These are phyloP conservation scores for Basipetospora chlamydospora DNA, from an alignment of 2,329 filamentous ascomycete species.

Conservation along the genomic window DNA sequence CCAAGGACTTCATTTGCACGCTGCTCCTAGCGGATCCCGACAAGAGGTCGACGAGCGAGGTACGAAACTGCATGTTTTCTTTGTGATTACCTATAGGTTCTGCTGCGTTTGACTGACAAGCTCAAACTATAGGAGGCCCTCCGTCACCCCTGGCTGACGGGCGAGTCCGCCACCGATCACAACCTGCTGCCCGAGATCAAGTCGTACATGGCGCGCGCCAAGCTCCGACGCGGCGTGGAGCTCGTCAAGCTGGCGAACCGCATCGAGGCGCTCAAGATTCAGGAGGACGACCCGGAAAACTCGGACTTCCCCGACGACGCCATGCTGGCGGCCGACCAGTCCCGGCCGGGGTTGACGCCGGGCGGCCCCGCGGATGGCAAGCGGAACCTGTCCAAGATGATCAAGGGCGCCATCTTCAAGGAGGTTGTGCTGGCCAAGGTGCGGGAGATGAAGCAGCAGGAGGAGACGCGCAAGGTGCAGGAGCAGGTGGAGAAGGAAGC, in stretches of 20 bases:
- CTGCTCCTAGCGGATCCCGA: conserved; percentile 68
- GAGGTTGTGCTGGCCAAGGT: conserved; percentile 93
- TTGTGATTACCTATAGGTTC: neutral
- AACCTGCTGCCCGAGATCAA: conserved; percentile 95
- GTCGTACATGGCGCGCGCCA: conserved; percentile 81
- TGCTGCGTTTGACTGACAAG: conserved; percentile 5
- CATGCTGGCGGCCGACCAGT: conserved; percentile 35
- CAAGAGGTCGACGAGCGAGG: conserved; percentile 63
- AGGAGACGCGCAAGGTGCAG: conserved; percentile 57
- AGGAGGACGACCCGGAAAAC: conserved; percentile 70
- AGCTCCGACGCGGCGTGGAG: conserved; percentile 85
- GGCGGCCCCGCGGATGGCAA: conserved; percentile 14
- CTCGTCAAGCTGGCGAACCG: conserved; percentile 91
- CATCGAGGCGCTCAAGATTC: conserved; percentile 86
- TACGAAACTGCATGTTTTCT: conserved; percentile 23
- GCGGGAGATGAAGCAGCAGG: conserved; percentile 76
- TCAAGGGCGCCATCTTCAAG: conserved; percentile 67
- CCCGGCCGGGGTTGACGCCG: conserved; percentile 7
- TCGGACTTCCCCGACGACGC: conserved; percentile 56
- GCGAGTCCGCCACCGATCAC: conserved; percentile 84
- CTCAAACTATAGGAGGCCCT: conserved; percentile 51
- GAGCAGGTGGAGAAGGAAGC: conserved; percentile 39
- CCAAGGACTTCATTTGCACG: conserved; percentile 80
- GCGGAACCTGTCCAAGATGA: conserved; percentile 30
- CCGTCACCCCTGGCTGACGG: conserved; percentile 76